A percentile compares a stretch with the other conserved stretches of the same genome.
Evolutionary conservation across 2,329 filamentous ascomycete genomes (phyloP).

Genomic region (Calonectria crousiana): DNA sequence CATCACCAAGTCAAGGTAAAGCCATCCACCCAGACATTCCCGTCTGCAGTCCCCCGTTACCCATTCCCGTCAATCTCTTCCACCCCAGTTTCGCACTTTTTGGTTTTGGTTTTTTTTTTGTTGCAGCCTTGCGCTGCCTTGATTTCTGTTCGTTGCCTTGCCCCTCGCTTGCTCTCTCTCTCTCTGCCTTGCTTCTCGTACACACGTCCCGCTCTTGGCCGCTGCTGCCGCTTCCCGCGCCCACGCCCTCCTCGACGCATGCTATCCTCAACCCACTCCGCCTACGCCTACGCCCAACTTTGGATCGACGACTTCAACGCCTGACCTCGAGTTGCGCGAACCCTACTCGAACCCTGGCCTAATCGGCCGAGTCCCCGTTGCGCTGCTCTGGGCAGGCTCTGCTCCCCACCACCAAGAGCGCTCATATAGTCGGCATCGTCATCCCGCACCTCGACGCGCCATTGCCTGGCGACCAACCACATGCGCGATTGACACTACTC

Average conservation of each 20-base stretch:
- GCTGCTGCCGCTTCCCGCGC: conserved; percentile 22
- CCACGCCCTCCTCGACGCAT: conserved; percentile 14
- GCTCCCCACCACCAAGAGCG: conserved; percentile 30
- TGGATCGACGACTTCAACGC: conserved; percentile 10
- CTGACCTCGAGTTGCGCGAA: conserved; percentile 13
- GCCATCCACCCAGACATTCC: conserved; percentile 26
- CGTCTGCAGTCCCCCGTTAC: conserved; percentile 22
- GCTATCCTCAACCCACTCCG: conserved; percentile 25
- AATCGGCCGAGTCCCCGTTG: conserved; percentile 36
- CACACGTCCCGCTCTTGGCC: conserved; percentile 18
- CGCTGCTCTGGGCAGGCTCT: conserved; percentile 33
- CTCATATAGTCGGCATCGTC: conserved; percentile 42
- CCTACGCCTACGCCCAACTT: conserved; percentile 27
- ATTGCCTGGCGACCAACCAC: conserved; percentile 59
- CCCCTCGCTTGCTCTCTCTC: conserved; percentile 23
- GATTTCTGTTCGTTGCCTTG: conserved; percentile 27
- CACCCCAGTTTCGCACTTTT: conserved; percentile 2
- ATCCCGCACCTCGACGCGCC: conserved; percentile 41
- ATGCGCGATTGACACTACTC: conserved; percentile 62
- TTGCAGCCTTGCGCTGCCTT: conserved; percentile 26
- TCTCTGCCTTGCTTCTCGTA: conserved; percentile 4
- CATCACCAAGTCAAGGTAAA: conserved; percentile 45
- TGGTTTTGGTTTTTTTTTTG: not conserved
- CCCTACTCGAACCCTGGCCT: conserved; percentile 33
- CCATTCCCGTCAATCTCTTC: conserved; percentile 18